Evolutionary conservation across 192 early-diverging fungal species (phyloP).

Genomic region (Kickxella alabastrina): DNA sequence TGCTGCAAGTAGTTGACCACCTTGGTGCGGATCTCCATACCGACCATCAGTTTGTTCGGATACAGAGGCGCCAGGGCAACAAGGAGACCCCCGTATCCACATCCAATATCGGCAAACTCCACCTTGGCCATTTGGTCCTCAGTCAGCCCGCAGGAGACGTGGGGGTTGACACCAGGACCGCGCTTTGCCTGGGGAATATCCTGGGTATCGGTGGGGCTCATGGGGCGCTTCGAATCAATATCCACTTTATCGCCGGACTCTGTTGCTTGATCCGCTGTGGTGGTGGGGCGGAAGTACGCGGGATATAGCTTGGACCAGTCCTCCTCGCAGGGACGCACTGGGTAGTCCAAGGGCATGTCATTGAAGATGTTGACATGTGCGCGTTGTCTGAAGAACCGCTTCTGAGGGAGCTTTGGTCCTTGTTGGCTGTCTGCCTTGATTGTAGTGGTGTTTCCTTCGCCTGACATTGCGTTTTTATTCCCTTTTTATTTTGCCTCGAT

Average conservation of each 20-base stretch:
- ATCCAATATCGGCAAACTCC: slow-evolving; percentile 98
- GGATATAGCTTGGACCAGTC: slow-evolving; percentile 93
- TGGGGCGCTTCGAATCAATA: slow-evolving; percentile 21
- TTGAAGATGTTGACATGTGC: slow-evolving; percentile 98
- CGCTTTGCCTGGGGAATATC: slow-evolving; percentile 17
- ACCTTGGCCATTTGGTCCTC: slow-evolving; percentile 46
- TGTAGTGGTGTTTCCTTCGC: background rate
- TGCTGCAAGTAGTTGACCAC: slow-evolving; percentile 90
- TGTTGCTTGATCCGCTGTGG: slow-evolving; percentile 4
- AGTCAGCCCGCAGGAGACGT: background rate
- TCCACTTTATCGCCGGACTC: slow-evolving; percentile 2
- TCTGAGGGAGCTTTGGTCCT: slow-evolving; percentile 56
- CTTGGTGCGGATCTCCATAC: slow-evolving; percentile 98
- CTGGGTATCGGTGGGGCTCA: slow-evolving; percentile 7
- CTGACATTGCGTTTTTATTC: too few relatives aligned
- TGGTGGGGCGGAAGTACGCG: slow-evolving; percentile 32
- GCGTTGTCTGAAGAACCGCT: slow-evolving; percentile 80
- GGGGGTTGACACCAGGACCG: slow-evolving; percentile 9
- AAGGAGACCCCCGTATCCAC: slow-evolving; percentile 94
- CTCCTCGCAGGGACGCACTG: slow-evolving; percentile 69
- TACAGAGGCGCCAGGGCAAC: slow-evolving; percentile 85
- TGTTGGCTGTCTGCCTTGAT: background rate
- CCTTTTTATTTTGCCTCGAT: background rate
- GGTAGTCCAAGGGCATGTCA: slow-evolving; percentile 91
- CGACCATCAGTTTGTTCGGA: slow-evolving; percentile 89